Evolutionary conservation across 805 yeast genomes (phyloP), one percentile per base, ranked within the genome.

Genomic region (baker's yeast (Saccharomyces cerevisiae)): DNA sequence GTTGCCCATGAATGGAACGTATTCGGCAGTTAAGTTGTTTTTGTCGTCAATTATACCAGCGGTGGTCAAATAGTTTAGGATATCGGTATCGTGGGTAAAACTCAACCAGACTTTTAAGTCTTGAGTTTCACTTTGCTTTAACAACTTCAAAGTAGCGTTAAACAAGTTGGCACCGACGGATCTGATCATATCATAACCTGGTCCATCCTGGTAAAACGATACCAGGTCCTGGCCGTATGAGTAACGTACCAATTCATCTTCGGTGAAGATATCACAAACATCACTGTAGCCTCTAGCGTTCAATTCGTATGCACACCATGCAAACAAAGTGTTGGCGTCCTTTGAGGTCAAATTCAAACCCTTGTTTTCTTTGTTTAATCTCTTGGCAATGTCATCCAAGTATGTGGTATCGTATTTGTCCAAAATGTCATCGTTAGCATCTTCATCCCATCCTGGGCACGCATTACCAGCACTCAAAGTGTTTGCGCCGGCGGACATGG

Each of bases 81-180:
- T 69, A 57, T 84, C 85, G 41, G 85, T 79, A 66, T 89, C 96
- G 64, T 89, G 96, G 14, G 88, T 76, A 73, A 87, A 84, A 59
- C 82, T 85, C 59, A 86, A 74, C 75, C 84, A 84, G 49, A 86
- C 73, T 53, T 79, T 77, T 64, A 68, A 79, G 55, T 73, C 76
- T 60, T 80, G 84, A 55, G 76, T 78, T 9, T 66, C 63, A 41
- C 79, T 79, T 52, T 78, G 76, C 55, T 73, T 68, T 58, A 83
- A 71, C 55, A 78, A 73, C n/a, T 75, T 70, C 57, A 82, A 71
- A 6, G 81, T 73, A 46, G 79, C 77, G 43, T 77, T 75, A 54
- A 80, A 76, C 70, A 79, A 79, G 8, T 82, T 81, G 0, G 83
- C 77, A 1, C 92, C 94, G 41, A 83, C 75, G 2, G 82, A 77